Evolutionary conservation across 1,284 basidiomycete species (phyloP).

Genomic region (Volvariella surrecta): DNA sequence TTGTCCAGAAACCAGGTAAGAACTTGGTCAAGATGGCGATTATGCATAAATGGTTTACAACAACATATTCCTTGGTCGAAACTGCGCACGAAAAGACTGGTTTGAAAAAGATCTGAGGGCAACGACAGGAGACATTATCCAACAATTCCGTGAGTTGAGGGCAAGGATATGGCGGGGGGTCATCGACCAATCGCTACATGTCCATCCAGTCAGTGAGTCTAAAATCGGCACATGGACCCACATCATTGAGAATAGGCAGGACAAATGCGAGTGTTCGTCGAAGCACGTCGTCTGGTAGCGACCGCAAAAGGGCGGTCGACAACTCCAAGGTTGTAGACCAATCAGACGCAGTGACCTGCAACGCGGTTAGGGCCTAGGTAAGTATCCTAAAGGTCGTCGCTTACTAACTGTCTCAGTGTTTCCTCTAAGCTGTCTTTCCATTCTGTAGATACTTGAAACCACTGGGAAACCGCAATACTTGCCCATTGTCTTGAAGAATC

Average conservation of each 20-base stretch:
- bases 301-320: constrained; percentile 30
- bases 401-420: constrained; percentile 32
- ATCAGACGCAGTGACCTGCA: constrained; percentile 30
- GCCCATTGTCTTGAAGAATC: constrained; percentile 21
- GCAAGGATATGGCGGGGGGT: constrained; percentile 38
- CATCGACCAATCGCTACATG: constrained; percentile 31
- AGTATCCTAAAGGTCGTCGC: constrained; percentile 13
- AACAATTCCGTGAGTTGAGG: constrained; percentile 40
- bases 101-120: constrained; percentile 68
- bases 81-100: constrained; percentile 66
- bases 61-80: constrained; percentile 46
- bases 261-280: constrained; percentile 27
- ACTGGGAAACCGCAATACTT: constrained; percentile 27
- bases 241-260: constrained; percentile 47
- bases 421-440: constrained; percentile 37
- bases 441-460: constrained; percentile 28
- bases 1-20: constrained; percentile 58
- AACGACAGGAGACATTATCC: constrained; percentile 36
- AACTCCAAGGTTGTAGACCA: constrained; percentile 34
- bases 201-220: neutral
- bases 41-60: constrained; percentile 50
- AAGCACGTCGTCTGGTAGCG: constrained; percentile 37
- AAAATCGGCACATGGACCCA: constrained; percentile 14
- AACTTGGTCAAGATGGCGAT: constrained; percentile 43
- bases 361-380: neutral